Evolutionary conservation across 2,329 filamentous ascomycete species (phyloP).

Genomic region (Fusarium humuli): DNA sequence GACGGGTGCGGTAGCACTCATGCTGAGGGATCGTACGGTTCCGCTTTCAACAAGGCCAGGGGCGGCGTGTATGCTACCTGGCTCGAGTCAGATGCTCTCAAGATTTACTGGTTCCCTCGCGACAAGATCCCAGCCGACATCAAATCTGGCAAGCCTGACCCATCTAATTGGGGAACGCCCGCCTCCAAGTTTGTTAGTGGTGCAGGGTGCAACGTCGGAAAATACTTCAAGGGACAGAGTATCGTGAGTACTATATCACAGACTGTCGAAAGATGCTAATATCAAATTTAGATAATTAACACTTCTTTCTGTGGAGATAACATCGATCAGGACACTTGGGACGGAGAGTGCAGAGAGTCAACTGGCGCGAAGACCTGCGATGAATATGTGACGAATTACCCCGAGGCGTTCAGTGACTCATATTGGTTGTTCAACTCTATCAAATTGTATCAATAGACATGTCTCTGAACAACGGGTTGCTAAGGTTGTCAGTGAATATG

Average conservation of each 20-base stretch:
- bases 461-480: accelerated
- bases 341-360: constrained; percentile 21
- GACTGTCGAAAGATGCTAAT: neutral
- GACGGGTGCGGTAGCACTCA: constrained; percentile 20
- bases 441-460: constrained; percentile 12
- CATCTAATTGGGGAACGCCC: constrained; percentile 72
- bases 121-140: constrained; percentile 70
- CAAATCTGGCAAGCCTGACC: constrained; percentile 66
- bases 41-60: constrained; percentile 49
- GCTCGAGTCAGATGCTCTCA: constrained; percentile 75
- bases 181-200: constrained; percentile 71
- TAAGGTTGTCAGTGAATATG: neutral
- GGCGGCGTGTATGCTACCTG: constrained; percentile 77
- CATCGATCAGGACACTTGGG: constrained; percentile 27
- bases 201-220: constrained; percentile 74
- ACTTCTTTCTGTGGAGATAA: constrained; percentile 80
- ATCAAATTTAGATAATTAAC: constrained; percentile 62
- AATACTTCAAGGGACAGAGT: constrained; percentile 63
- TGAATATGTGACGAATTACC: constrained; percentile 75
- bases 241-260: neutral
- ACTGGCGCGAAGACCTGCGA: constrained; percentile 68
- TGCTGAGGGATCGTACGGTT: constrained; percentile 7
- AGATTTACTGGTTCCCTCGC: constrained; percentile 80
- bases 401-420: constrained; percentile 48
- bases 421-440: constrained; percentile 23